Base-by-base conservation (phyloP, 2,329 filamentous ascomycete genomes). In the Didymella segeticola region DNA sequence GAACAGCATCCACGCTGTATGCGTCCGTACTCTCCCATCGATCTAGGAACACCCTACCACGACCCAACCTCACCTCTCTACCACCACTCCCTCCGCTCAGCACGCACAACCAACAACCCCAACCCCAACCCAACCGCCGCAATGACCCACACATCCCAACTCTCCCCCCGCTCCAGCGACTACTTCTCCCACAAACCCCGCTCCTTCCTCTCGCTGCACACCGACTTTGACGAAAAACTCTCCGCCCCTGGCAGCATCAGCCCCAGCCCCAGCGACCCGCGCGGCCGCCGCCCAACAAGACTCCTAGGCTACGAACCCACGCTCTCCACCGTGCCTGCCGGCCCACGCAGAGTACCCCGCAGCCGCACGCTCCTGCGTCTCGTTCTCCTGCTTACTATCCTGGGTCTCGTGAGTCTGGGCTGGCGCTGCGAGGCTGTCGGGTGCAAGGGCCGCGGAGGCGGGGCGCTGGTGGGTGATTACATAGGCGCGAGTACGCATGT, bases 391-490 rank as follows among this genome's bases (percentile, higher is more conserved):
- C 8, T 23, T n/a, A 8, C 22, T 4, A 8, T 52, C 9, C 20
- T 37, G 4, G 7, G 2, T 2, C 17, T 52, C 4, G 42, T 27
- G 2, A 15, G 12, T n/a, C 36, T 53, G 8, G 42, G 42, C 22
- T 53, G 49, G 49, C 42, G 49, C 12, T 53, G 49, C 43, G 49
- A 52, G 29, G 31, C 26, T 9, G 48, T 46, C 0, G 48, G 48
- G 10, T 52, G 48, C 19, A 17, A 22, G 4, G 42, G 41, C 5
- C n/a, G 48, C 2, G 41, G 33, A 8, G 48, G 49, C 4, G 42
- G 49, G 4, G 48, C 11, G 15, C 4, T 47, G 17, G 41, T 47
- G 7, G 49, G 42, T 1, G 42, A 29, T 2, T 37, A 29, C 19
- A 34, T 46, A 1, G 43, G 42, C 11, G 22, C 29, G 2, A 38